Evolutionary conservation across 768 basidiomycete genomes (phyloP).

Genomic region (Mycena rebaudengoi): DNA sequence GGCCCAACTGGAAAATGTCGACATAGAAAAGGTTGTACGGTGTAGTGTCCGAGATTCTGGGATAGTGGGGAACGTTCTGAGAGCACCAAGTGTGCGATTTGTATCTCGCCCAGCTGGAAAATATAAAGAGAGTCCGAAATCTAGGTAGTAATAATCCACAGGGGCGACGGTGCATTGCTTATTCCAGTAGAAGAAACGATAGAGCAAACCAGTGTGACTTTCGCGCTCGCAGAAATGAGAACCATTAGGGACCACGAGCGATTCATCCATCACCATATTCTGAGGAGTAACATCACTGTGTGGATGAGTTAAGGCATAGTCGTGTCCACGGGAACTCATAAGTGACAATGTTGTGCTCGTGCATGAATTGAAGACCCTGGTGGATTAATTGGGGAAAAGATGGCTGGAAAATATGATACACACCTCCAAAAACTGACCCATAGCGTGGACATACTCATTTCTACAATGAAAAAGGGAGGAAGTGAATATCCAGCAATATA

Average conservation of each 20-base stretch:
- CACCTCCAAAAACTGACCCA: too few species aligned
- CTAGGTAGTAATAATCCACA: neutral
- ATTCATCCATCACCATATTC: slow-evolving; percentile 5
- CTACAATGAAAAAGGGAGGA: too few species aligned
- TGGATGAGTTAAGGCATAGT: too few species aligned
- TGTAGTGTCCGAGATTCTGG: slow-evolving; percentile 18
- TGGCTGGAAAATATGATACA: too few species aligned
- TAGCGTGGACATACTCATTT: too few species aligned
- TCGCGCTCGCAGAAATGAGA: neutral
- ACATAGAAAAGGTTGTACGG: slow-evolving; percentile 25
- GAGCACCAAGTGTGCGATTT: neutral
- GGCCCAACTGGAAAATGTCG: slow-evolving; percentile 21
- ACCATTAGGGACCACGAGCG: neutral
- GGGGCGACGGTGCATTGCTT: neutral
- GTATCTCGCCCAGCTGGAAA: neutral
- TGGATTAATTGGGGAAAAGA: too few species aligned
- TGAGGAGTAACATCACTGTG: slow-evolving; percentile 1
- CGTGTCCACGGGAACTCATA: too few species aligned
- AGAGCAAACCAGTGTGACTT: neutral
- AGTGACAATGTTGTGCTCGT: too few species aligned
- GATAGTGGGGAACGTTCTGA: slow-evolving; percentile 5
- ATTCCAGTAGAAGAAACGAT: neutral
- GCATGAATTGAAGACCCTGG: too few species aligned
- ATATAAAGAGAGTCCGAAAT: neutral
- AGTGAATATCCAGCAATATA: too few species aligned